phyloP scores from a whole-genome alignment of 208 protist genomes.

The Trypanosoma grayi region DNA sequence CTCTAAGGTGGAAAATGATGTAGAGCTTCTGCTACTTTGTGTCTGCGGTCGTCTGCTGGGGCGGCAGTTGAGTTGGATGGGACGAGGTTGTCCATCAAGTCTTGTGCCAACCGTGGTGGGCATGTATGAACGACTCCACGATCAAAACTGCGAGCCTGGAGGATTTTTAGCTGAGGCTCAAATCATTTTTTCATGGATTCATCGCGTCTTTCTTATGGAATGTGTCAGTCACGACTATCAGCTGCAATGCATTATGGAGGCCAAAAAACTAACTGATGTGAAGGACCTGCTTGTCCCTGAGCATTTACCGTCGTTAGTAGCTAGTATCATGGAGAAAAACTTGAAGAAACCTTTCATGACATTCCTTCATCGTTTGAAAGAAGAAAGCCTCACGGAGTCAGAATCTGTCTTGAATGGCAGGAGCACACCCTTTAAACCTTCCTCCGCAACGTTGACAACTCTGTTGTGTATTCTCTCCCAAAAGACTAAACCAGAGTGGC shows the following conservation, averaged over 20 bases:
- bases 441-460: slow-evolving; percentile 48
- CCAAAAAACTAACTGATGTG: slow-evolving; percentile 58
- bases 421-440: slow-evolving; percentile 15
- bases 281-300: slow-evolving; percentile 57
- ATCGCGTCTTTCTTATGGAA: slow-evolving; percentile 61
- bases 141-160: slow-evolving; percentile 10
- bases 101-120: slow-evolving; percentile 53
- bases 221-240: slow-evolving; percentile 85
- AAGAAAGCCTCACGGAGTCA: slow-evolving; percentile 65
- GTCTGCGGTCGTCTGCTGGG: slow-evolving; percentile 63
- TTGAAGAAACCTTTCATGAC: slow-evolving; percentile 81
- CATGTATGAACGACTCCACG: slow-evolving; percentile 43
- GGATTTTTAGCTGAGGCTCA: slow-evolving; percentile 43
- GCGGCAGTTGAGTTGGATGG: slow-evolving; percentile 52
- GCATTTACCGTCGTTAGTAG: slow-evolving; percentile 59
- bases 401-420: slow-evolving; percentile 33
- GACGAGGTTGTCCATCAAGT: slow-evolving; percentile 55
- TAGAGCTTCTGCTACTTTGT: slow-evolving; percentile 52
- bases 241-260: slow-evolving; percentile 70
- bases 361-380: slow-evolving; percentile 72
- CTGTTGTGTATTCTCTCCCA: slow-evolving; percentile 70
- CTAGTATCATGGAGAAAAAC: slow-evolving; percentile 66
- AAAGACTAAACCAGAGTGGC: slow-evolving; percentile 60
- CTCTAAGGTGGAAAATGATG: slow-evolving; percentile 11
- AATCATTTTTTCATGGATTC: slow-evolving; percentile 55